A percentile compares a stretch with the other conserved stretches of the same genome.
Conservation (phyloP, 305 asterid genomes). For the Galium porrigens region DNA sequence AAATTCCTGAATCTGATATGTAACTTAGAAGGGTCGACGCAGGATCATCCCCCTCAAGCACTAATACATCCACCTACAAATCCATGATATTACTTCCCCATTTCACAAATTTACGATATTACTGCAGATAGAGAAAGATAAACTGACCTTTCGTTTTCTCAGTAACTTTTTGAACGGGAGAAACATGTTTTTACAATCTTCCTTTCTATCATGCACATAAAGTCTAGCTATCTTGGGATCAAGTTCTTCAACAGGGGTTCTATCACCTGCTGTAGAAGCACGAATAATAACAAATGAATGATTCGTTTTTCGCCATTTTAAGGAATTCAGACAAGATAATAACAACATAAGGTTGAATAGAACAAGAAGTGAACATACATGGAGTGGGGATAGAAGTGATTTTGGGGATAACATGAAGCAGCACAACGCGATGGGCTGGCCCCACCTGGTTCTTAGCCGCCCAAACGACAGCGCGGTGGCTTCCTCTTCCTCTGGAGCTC, state of each 20-base stretch:
- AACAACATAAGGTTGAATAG: not conserved
- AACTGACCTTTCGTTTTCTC: constrained; percentile 32
- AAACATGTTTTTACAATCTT: constrained; percentile 43
- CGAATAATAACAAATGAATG: constrained; percentile 9
- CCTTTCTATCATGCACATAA: constrained; percentile 42
- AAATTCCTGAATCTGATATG: constrained; percentile 37
- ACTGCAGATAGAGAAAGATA: constrained; percentile 11
- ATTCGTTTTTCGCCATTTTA: not conserved
- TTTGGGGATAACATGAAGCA: constrained; percentile 58
- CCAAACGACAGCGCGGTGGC: constrained; percentile 64
- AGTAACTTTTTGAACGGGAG: constrained; percentile 30
- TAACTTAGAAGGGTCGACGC: constrained; percentile 48
- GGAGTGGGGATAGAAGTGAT: constrained; percentile 55
- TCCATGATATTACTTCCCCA: constrained; percentile 7
- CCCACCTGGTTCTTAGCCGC: constrained; percentile 47
- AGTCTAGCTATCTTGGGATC: constrained; percentile 43
- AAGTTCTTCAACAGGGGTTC: constrained; percentile 36
- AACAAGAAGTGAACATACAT: constrained; percentile 25
- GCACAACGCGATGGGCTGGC: constrained; percentile 32
- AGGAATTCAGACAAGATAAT: not conserved
- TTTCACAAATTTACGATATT: constrained; percentile 10
- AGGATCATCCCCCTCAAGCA: constrained; percentile 68
- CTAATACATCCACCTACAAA: constrained; percentile 46
- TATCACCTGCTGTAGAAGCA: constrained; percentile 47
- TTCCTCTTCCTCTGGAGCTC: constrained; percentile 55